Evolutionary conservation across 768 basidiomycete genomes (phyloP), one percentile per base, ranked within the genome.

Genomic region (Tylopilus sp.): DNA sequence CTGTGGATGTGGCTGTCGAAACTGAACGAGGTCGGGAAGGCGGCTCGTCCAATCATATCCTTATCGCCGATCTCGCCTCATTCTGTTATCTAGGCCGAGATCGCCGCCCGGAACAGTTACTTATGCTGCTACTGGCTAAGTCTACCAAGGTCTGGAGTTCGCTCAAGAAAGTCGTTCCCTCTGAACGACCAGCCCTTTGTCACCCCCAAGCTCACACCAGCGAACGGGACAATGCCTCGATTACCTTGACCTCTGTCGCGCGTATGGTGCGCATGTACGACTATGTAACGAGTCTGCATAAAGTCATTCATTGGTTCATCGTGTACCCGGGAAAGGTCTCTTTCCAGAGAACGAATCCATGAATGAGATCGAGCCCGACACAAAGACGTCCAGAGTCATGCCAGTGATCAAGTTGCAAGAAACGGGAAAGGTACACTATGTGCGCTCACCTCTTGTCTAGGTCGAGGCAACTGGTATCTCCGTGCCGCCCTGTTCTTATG

Each of bases 201-300:
- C 69, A 89, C 88, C 3, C 84, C 83, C 38, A 90, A 94, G 69
- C 78, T 91, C 43, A n/a, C n/a, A n/a, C n/a, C n/a, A n/a, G n/a
- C n/a, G n/a, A n/a, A n/a, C n/a, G n/a, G n/a, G n/a, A n/a, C n/a
- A n/a, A n/a, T n/a, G n/a, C 10, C 67, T 83, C 19, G 78, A 84
- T 40, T 95, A 92, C 64, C 74, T 95, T 36, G 92, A 94, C 66
- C 76, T 92, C 21, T 94, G 92, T 65, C 76, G 87, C 84, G 64
- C 53, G 82, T 76, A 21, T 21, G 30, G 5, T 21, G 7, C 40
- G 43, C 53, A 53, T 53, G 48, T 49, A 40, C 16, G 24, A 21
- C 22, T 55, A n/a, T n/a, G n/a, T n/a, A 9, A 65, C 36, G 8
- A 19, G 33, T 14, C 4, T 3, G n/a, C 0, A 33, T 17, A 6